phyloP scores from a whole-genome alignment of 2,329 filamentous ascomycete genomes.

The Pseudocercospora fuligena region DNA sequence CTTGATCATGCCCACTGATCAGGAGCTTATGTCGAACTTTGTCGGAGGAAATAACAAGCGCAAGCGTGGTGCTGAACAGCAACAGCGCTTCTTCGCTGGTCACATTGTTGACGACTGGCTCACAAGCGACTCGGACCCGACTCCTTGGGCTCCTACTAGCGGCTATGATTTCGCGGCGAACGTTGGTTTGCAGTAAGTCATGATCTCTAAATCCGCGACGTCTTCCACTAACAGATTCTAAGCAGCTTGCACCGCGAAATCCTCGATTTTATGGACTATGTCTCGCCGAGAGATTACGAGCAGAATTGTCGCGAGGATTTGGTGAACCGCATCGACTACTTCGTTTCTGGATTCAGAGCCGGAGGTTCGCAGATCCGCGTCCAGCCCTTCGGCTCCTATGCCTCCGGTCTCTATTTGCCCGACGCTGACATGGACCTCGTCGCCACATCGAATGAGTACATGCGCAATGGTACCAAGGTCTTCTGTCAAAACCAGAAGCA shows the following conservation, averaged over 20 bases:
- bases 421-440: constrained; percentile 95
- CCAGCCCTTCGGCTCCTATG: constrained; percentile 91
- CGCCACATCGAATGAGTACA: constrained; percentile 67
- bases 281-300: constrained; percentile 78
- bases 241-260: constrained; percentile 82
- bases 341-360: constrained; percentile 54
- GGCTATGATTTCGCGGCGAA: constrained; percentile 45
- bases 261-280: constrained; percentile 83
- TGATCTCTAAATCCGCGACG: constrained; percentile 6
- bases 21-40: constrained; percentile 28
- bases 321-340: constrained; percentile 68
- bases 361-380: constrained; percentile 58
- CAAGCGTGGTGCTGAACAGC: constrained; percentile 54
- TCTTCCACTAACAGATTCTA: constrained; percentile 43
- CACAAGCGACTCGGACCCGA: constrained; percentile 45
- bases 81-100: constrained; percentile 43
- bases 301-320: constrained; percentile 74
- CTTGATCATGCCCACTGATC: constrained; percentile 32
- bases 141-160: constrained; percentile 67
- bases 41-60: constrained; percentile 60
- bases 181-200: constrained; percentile 34
- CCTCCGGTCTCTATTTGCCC: constrained; percentile 72
- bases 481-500: constrained; percentile 56
- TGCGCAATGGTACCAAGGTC: constrained; percentile 58
- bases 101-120: constrained; percentile 52